Conservation (phyloP, 2,329 filamentous ascomycete genomes). For the Verticillium klebahnii region DNA sequence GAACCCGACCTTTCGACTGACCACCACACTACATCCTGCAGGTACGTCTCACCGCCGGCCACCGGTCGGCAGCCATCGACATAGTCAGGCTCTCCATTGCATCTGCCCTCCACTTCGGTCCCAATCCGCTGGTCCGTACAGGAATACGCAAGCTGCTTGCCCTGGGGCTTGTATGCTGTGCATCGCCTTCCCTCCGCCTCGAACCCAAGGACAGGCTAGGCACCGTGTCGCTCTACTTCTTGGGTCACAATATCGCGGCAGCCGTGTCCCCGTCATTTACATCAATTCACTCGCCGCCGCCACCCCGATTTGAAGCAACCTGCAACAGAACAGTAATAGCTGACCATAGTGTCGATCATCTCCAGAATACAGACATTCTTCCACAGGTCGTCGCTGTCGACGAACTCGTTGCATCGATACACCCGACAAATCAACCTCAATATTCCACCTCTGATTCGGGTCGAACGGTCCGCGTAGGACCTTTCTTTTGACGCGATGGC, state of each 20-base stretch:
- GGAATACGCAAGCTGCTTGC: neutral
- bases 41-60: neutral
- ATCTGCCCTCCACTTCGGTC: neutral
- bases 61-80: neutral
- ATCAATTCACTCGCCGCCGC: conserved; percentile 1
- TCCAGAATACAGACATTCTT: neutral
- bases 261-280: neutral
- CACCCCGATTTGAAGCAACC: neutral
- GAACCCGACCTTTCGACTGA: neutral
- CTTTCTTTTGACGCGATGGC: conserved; percentile 54
- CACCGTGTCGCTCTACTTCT: neutral
- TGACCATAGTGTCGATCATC: neutral
- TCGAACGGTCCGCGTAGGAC: conserved; percentile 17
- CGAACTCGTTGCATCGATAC: neutral
- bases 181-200: conserved; percentile 2
- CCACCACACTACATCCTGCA: neutral
- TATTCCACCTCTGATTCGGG: conserved; percentile 11
- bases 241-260: neutral
- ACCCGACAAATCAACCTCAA: neutral
- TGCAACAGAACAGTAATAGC: neutral
- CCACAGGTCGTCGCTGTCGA: neutral
- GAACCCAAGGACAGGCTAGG: conserved; percentile 3
- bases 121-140: neutral
- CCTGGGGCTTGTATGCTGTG: neutral
- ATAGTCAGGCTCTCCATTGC: neutral